These are phyloP conservation scores for Aspergillus clavatus DNA, from an alignment of 2,329 filamentous ascomycete species.

Conservation along the genomic window DNA sequence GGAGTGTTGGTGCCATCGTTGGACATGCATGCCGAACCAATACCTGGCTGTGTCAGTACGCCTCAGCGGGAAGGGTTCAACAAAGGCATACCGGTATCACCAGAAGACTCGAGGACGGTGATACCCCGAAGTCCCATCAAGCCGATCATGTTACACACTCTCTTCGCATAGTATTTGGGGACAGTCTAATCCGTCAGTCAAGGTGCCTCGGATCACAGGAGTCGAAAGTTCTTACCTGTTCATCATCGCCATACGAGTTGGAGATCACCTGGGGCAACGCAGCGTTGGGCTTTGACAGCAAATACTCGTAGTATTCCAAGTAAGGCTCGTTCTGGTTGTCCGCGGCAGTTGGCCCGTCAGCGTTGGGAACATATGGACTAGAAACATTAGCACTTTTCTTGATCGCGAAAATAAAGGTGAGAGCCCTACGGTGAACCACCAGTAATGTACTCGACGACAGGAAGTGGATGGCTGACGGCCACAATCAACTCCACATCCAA, in stretches of 20 bases:
- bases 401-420: not conserved
- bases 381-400: not conserved
- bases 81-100: slow-evolving; percentile 41
- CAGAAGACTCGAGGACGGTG: slow-evolving; percentile 58
- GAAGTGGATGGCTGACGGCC: slow-evolving; percentile 52
- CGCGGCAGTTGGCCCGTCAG: slow-evolving; percentile 25
- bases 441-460: slow-evolving; percentile 53
- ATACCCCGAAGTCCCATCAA: slow-evolving; percentile 65
- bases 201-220: not conserved
- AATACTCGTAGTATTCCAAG: slow-evolving; percentile 56
- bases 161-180: slow-evolving; percentile 55
- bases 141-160: slow-evolving; percentile 60
- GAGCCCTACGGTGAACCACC: slow-evolving; percentile 45
- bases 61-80: no score
- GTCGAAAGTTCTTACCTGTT: slow-evolving; percentile 31
- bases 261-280: slow-evolving; percentile 58
- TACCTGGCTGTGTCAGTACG: slow-evolving; percentile 34
- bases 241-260: slow-evolving; percentile 63
- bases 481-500: slow-evolving; percentile 56
- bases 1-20: slow-evolving; percentile 56
- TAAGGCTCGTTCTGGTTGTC: slow-evolving; percentile 64
- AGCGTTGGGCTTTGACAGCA: slow-evolving; percentile 47
- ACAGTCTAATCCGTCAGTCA: slow-evolving; percentile 48
- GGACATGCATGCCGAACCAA: slow-evolving; percentile 53
- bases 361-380: slow-evolving; percentile 48